These are phyloP conservation scores for Ustilago sp. DNA, from an alignment of 1,284 basidiomycete genomes.

Conservation along the genomic window DNA sequence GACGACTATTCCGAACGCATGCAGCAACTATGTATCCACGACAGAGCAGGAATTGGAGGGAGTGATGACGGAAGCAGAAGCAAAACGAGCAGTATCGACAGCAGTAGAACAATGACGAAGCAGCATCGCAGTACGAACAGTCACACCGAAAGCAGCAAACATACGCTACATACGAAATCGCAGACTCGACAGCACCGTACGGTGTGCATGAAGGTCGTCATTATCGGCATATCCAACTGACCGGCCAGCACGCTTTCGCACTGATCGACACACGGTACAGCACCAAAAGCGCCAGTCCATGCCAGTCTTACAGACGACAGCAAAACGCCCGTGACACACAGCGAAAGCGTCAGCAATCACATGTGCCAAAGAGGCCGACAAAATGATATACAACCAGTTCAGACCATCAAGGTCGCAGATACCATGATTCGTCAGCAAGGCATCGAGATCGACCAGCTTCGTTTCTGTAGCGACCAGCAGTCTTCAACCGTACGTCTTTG, in stretches of 20 bases:
- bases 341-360: no score
- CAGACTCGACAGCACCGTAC: background rate
- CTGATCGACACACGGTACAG: background rate
- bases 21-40: conserved; percentile 8
- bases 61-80: background rate
- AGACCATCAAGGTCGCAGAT: no score
- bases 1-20: conserved; percentile 3
- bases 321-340: no score
- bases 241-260: background rate
- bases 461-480: no score
- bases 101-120: background rate
- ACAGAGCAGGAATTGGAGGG: conserved; percentile 8
- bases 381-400: no score
- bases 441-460: no score
- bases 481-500: no score
- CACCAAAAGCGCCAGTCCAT: background rate
- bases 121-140: background rate
- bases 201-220: background rate
- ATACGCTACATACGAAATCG: background rate
- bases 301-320: no score
- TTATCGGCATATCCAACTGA: background rate
- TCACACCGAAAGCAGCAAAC: background rate
- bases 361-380: no score
- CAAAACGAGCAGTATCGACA: conserved; percentile 1
- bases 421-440: no score